Evolutionary conservation across 306 rosid species (phyloP), one percentile per base, ranked within the genome.

Genomic region (Sophora flavescens): DNA sequence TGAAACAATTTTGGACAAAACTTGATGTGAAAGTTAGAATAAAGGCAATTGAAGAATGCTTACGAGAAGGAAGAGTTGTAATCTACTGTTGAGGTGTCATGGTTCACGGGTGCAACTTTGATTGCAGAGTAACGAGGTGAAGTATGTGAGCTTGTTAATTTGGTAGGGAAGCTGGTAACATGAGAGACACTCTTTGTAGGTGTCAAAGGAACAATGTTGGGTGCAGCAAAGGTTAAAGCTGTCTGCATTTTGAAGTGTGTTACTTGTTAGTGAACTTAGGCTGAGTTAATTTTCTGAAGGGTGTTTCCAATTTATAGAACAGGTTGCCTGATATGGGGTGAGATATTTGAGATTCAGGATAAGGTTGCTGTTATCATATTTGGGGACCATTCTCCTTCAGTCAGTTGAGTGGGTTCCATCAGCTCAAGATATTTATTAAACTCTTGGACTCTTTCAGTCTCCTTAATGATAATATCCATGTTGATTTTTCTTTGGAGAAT

Each of bases 11-110:
- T 7, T 22, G 16, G 28, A 4, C 16, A 38, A 65, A 52, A 65
- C 66, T 3, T 22, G 14, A 12, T 30, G 9, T 57, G 32, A 75
- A 68, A 7, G 72, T 52, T 7, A 45, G 44, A 39, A 39, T 2
- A 11, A 63, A 51, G n/a, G 26, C 7, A 9, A 38, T 35, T 36
- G 12, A 47, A 22, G 44, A 73, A 38, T 36, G 70, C 88, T 84
- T 81, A 86, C 96, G 96, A 90, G 77, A 61, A 79, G 3, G 18
- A 15, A 3, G 91, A 88, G 68, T 54, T 86, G 77, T 90, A 88
- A 63, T 90, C 85, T 2, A 86, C 89, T 0, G 85, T 74, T 28
- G 84, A 50, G 53, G 85, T 18, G 44, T 90, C 95, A 28, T 54
- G 0, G 73, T 58, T 51, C 7, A 14, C 81, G 0, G 57, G 6